Conservation (phyloP, 495 filamentous ascomycete species). For the Penicillium macrosclerotiorum region DNA sequence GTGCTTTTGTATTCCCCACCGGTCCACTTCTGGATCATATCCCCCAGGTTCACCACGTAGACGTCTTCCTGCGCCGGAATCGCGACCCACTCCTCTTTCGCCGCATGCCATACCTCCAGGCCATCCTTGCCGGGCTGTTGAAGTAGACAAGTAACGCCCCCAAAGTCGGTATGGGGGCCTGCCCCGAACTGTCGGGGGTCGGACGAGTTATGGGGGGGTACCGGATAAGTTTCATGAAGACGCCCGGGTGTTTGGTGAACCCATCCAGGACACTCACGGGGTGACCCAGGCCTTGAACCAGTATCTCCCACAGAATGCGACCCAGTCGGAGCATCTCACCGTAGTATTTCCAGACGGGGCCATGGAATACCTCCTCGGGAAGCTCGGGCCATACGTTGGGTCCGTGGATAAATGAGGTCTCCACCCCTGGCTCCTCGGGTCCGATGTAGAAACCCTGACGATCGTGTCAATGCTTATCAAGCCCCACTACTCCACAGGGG, state of each 20-base stretch:
- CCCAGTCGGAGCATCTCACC: conserved; percentile 31
- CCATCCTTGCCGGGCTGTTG: conserved; percentile 42
- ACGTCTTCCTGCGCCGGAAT: conserved; percentile 34
- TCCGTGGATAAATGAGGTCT: conserved; percentile 23
- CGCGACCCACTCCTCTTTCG: conserved; percentile 35
- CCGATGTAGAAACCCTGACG: conserved; percentile 34
- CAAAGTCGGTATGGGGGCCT: conserved; percentile 39
- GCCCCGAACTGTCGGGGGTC: conserved; percentile 36
- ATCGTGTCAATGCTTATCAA: not conserved
- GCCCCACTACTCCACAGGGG: not conserved
- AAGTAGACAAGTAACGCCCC: conserved; percentile 40
- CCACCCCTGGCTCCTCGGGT: conserved; percentile 22
- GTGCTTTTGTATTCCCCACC: conserved; percentile 35
- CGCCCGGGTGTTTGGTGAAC: conserved; percentile 36
- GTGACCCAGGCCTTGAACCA: conserved; percentile 37
- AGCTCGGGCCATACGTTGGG: conserved; percentile 45
- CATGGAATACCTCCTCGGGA: conserved; percentile 34
- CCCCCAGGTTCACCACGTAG: conserved; percentile 48
- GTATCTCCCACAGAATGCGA: conserved; percentile 32
- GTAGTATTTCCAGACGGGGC: conserved; percentile 38
- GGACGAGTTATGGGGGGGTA: conserved; percentile 34
- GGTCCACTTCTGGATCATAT: conserved; percentile 39
- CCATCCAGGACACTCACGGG: conserved; percentile 28
- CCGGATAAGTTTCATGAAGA: conserved; percentile 43
- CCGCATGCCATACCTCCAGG: conserved; percentile 40